Conservation (phyloP, 768 basidiomycete genomes). For the Rhodotorula babjevae region DNA sequence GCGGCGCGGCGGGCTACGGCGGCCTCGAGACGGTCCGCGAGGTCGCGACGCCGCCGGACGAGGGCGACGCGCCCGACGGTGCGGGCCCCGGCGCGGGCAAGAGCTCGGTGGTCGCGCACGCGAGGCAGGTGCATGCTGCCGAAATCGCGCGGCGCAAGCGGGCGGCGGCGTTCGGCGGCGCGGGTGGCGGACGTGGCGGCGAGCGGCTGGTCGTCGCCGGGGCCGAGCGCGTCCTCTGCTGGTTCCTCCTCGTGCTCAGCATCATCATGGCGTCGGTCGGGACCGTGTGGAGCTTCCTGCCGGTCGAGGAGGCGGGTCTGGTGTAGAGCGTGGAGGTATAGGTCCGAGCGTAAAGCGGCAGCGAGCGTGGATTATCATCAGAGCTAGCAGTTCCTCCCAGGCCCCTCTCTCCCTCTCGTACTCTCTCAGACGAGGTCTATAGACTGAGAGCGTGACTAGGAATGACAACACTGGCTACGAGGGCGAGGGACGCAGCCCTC, state of each 20-base stretch:
- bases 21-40: background rate
- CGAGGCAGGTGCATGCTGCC: background rate
- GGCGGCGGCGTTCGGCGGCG: background rate
- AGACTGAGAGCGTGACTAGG: background rate
- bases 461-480: background rate
- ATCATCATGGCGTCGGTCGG: conserved; percentile 72
- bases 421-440: background rate
- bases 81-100: background rate
- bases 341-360: no score
- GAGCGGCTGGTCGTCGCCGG: background rate
- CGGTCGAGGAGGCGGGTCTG: conserved; percentile 1
- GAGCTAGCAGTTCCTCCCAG: no score
- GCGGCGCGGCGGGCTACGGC: no score
- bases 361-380: background rate
- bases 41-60: background rate
- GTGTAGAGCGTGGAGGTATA: background rate
- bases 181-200: background rate
- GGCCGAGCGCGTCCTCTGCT: conserved; percentile 56
- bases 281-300: conserved; percentile 60
- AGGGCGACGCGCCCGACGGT: background rate
- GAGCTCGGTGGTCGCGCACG: background rate
- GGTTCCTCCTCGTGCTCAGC: conserved; percentile 54
- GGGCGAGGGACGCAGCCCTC: no score
- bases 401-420: no score
- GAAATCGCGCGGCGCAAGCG: background rate